Percentiles rank a stretch among this genome's conserved stretches.
Evolutionary conservation across 2,329 filamentous ascomycete genomes (phyloP).

Genomic region (Pyrenochaeta sp.): DNA sequence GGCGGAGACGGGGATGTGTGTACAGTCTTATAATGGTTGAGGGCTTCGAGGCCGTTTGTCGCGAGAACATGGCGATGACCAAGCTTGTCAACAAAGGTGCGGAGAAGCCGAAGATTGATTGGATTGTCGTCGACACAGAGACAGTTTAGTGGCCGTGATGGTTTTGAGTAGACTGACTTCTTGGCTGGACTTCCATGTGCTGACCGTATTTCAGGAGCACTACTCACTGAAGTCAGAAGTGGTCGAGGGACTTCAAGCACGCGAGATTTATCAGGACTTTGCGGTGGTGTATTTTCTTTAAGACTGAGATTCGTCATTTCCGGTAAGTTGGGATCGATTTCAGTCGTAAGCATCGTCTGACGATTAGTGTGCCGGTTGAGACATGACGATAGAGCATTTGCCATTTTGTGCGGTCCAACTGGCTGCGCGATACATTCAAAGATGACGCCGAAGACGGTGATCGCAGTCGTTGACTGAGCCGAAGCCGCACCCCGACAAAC

Average conservation of each 20-base stretch:
- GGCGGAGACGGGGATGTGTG: slow-evolving; percentile 8
- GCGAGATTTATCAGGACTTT: slow-evolving; percentile 6
- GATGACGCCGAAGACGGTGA: slow-evolving; percentile 44
- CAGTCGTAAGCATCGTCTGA: slow-evolving; percentile 12
- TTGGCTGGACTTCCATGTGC: slow-evolving; percentile 23
- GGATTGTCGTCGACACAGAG: slow-evolving; percentile 52
- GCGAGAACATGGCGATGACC: slow-evolving; percentile 44
- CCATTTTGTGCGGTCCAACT: slow-evolving; percentile 51
- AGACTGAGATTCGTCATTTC: slow-evolving; percentile 34
- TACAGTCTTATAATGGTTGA: slow-evolving; percentile 39
- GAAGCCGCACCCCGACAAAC: slow-evolving; percentile 46
- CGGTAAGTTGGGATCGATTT: slow-evolving; percentile 20
- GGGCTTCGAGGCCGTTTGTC: slow-evolving; percentile 48
- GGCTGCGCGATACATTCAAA: slow-evolving; percentile 48
- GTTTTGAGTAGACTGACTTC: slow-evolving; percentile 23
- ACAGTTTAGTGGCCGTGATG: slow-evolving; percentile 36
- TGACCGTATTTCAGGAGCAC: slow-evolving; percentile 42
- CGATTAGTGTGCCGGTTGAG: slow-evolving; percentile 42
- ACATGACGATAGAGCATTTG: slow-evolving; percentile 45
- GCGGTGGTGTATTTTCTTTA: slow-evolving; percentile 32
- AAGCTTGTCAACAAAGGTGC: slow-evolving; percentile 47
- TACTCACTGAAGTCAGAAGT: slow-evolving; percentile 35
- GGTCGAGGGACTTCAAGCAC: slow-evolving; percentile 31
- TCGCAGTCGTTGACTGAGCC: slow-evolving; percentile 45
- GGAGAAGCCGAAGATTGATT: slow-evolving; percentile 50